A percentile compares a stretch with the other conserved stretches of the same genome.
Evolutionary conservation across 2,329 filamentous ascomycete genomes (phyloP).

Genomic region (Cladosporium sp.): DNA sequence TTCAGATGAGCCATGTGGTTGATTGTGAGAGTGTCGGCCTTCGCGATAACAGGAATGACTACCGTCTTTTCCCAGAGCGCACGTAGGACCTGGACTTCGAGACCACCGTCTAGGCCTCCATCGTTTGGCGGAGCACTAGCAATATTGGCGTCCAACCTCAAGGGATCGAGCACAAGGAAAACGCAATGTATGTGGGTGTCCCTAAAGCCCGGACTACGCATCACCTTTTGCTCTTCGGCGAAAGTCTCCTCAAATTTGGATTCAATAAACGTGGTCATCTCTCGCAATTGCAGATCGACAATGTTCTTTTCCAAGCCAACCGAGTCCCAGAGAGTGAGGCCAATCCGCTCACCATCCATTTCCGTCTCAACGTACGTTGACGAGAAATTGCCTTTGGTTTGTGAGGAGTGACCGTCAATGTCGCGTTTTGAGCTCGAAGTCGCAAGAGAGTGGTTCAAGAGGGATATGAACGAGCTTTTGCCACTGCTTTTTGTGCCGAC

Average conservation of each 20-base stretch:
- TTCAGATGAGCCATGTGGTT: conserved; percentile 92
- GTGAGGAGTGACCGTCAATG: conserved; percentile 25
- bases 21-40: conserved; percentile 94
- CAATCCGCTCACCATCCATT: conserved; percentile 85
- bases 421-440: conserved; percentile 73
- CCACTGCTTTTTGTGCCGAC: conserved; percentile 82
- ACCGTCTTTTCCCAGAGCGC: conserved; percentile 90
- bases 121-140: conserved; percentile 14
- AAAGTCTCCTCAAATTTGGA: conserved; percentile 99
- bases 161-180: conserved; percentile 85
- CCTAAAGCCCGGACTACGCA: conserved; percentile 84
- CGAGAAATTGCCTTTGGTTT: conserved; percentile 57
- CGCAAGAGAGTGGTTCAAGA: conserved; percentile 80
- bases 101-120: conserved; percentile 73
- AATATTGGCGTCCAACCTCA: conserved; percentile 72
- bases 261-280: conserved; percentile 89
- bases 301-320: conserved; percentile 91
- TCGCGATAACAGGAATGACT: conserved; percentile 90
- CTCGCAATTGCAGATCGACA: conserved; percentile 87
- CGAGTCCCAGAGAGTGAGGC: conserved; percentile 94
- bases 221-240: conserved; percentile 93
- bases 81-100: conserved; percentile 86
- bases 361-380: conserved; percentile 92
- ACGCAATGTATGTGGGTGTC: conserved; percentile 98
- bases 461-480: conserved; percentile 96